These are phyloP conservation scores for Botrytis fragariae DNA, from an alignment of 2,329 filamentous ascomycete genomes.

Conservation along the genomic window DNA sequence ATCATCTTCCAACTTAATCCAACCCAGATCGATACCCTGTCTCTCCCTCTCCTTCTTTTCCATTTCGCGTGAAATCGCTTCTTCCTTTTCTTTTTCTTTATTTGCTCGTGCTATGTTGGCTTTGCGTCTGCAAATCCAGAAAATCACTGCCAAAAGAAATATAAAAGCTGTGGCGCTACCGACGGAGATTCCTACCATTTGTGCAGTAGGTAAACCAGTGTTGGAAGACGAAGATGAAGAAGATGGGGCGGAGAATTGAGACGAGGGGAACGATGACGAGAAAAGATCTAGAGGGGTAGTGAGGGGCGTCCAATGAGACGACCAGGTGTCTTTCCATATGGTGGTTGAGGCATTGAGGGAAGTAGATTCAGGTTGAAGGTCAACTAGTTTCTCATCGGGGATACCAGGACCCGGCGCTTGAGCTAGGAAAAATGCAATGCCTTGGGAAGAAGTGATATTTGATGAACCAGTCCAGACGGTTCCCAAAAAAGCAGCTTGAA, in stretches of 20 bases:
- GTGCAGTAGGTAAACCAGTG: not conserved
- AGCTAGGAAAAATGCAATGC: constrained; percentile 1
- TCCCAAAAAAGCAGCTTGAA: constrained; percentile 1
- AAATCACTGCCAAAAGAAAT: not conserved
- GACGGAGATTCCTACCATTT: not conserved
- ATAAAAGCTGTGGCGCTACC: not conserved
- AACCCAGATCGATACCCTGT: not conserved
- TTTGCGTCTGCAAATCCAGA: not conserved
- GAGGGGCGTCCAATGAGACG: not conserved
- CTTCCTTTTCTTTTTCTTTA: constrained; percentile 33
- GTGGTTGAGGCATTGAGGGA: not conserved
- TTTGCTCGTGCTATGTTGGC: not conserved
- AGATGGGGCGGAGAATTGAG: not conserved
- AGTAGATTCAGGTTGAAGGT: not conserved
- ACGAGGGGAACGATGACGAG: not conserved
- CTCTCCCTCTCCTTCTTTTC: not conserved
- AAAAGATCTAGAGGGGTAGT: not conserved
- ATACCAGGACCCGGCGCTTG: constrained; percentile 6
- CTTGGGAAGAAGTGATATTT: not conserved
- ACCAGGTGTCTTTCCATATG: not conserved
- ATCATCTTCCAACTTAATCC: not conserved
- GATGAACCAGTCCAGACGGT: not conserved
- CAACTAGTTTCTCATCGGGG: not conserved
- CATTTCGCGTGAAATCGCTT: not conserved
- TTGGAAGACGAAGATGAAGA: not conserved